A percentile compares a stretch with the other conserved stretches of the same genome.
These are phyloP conservation scores for Daldinia bambusicola DNA, from an alignment of 495 filamentous ascomycete species.

Conservation along the genomic window DNA sequence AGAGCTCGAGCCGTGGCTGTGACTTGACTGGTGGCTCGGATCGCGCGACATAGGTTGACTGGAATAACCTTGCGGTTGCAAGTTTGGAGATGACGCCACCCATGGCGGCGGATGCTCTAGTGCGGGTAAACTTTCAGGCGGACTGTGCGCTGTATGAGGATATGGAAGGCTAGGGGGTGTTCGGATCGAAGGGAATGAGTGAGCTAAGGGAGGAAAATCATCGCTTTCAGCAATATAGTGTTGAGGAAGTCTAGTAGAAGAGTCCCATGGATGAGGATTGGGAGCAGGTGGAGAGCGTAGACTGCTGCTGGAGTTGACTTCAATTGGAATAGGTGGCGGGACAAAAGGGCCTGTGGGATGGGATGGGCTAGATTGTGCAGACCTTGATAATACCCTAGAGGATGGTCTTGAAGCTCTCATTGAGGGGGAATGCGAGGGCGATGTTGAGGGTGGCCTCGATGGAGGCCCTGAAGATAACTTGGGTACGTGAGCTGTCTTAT, in stretches of 20 bases:
- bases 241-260: conserved; percentile 24
- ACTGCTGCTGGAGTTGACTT: conserved; percentile 39
- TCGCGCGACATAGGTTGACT: conserved; percentile 68
- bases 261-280: conserved; percentile 42
- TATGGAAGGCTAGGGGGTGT: conserved; percentile 43
- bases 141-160: conserved; percentile 33
- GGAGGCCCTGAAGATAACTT: conserved; percentile 21
- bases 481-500: conserved; percentile 10
- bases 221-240: conserved; percentile 31
- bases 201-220: conserved; percentile 30
- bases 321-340: conserved; percentile 46
- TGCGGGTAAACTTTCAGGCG: conserved; percentile 20
- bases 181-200: conserved; percentile 41
- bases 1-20: conserved; percentile 38
- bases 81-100: conserved; percentile 35
- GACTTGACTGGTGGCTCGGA: conserved; percentile 52
- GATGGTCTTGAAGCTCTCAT: conserved; percentile 36
- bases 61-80: conserved; percentile 57
- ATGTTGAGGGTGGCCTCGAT: conserved; percentile 16
- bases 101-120: conserved; percentile 43
- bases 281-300: conserved; percentile 35
- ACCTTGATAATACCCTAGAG: conserved; percentile 28
- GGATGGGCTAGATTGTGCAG: conserved; percentile 37
- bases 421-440: conserved; percentile 31
- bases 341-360: conserved; percentile 43